Evolutionary conservation across 2,329 filamentous ascomycete species (phyloP).

Genomic region (Aspergillus amoenus): DNA sequence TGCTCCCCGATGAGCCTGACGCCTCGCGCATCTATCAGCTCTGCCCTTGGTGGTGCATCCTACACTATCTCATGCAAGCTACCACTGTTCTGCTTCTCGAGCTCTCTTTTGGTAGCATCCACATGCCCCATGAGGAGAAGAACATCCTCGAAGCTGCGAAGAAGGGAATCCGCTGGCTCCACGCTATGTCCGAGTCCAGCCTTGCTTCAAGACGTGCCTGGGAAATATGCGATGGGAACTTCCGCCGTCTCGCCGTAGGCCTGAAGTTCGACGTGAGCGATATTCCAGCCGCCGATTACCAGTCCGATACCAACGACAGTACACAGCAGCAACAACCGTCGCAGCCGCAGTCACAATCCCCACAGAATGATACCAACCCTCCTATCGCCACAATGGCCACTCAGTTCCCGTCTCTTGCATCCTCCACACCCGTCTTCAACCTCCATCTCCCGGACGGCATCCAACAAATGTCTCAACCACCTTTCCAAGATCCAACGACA

Average conservation of each 20-base stretch:
- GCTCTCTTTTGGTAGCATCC: slow-evolving; percentile 45
- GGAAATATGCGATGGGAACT: slow-evolving; percentile 39
- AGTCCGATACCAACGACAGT: slow-evolving; percentile 10
- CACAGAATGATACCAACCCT: neutral
- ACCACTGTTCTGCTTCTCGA: slow-evolving; percentile 47
- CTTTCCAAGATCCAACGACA: neutral
- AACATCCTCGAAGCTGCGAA: slow-evolving; percentile 38
- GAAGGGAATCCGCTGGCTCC: slow-evolving; percentile 46
- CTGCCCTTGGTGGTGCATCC: slow-evolving; percentile 46
- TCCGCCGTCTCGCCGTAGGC: slow-evolving; percentile 35
- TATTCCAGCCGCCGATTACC: slow-evolving; percentile 28
- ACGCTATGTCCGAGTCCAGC: slow-evolving; percentile 40
- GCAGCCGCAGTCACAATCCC: too few relatives aligned
- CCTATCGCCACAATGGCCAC: neutral
- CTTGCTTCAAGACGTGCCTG: slow-evolving; percentile 43
- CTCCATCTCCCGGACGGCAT: neutral
- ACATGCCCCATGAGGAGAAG: slow-evolving; percentile 41
- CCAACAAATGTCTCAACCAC: neutral
- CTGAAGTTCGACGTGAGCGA: slow-evolving; percentile 38
- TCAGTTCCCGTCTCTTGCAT: neutral
- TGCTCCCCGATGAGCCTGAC: slow-evolving; percentile 45
- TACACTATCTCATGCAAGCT: slow-evolving; percentile 48
- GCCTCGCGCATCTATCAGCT: slow-evolving; percentile 40
- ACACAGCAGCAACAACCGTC: neutral
- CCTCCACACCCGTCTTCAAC: neutral